These are phyloP conservation scores for Lagerstroemia speciosa DNA, from an alignment of 345 rosid species.

Conservation along the genomic window DNA sequence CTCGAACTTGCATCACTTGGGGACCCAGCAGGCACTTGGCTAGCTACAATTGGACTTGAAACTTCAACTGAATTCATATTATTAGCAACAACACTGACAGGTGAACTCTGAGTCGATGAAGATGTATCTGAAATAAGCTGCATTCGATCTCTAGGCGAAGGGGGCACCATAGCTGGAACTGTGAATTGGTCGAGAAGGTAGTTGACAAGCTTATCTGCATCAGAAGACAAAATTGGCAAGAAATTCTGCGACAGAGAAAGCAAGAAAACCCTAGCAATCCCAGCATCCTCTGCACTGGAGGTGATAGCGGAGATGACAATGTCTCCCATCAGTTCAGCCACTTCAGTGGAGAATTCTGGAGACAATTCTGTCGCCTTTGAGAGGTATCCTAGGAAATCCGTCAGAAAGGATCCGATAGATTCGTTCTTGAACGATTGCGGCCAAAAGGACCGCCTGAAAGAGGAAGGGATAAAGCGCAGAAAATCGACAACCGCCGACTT, in stretches of 20 bases:
- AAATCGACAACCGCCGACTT: conserved; percentile 55
- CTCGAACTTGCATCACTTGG: conserved; percentile 10
- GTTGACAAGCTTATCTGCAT: conserved; percentile 59
- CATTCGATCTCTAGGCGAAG: conserved; percentile 35
- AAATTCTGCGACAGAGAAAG: conserved; percentile 62
- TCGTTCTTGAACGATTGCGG: conserved; percentile 61
- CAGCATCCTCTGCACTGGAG: conserved; percentile 27
- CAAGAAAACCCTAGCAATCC: conserved; percentile 52
- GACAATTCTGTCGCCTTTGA: conserved; percentile 38
- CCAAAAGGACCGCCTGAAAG: conserved; percentile 76
- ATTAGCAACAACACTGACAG: conserved; percentile 29
- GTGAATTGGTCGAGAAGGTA: conserved; percentile 60
- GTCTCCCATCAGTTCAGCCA: conserved; percentile 58
- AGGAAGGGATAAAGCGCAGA: conserved; percentile 55
- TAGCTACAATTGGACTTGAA: conserved; percentile 50
- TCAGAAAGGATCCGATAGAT: conserved; percentile 48
- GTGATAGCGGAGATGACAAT: conserved; percentile 44
- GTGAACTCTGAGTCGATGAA: conserved; percentile 65
- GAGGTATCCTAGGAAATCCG: conserved; percentile 58
- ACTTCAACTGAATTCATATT: conserved; percentile 26
- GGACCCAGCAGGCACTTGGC: conserved; percentile 18
- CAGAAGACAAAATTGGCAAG: conserved; percentile 52
- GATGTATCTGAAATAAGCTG: conserved; percentile 33
- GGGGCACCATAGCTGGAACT: conserved; percentile 22
- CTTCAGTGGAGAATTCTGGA: conserved; percentile 55